Base-by-base conservation (phyloP, 2,329 filamentous ascomycete species). In the Aspergillus ochraceoroseus region DNA sequence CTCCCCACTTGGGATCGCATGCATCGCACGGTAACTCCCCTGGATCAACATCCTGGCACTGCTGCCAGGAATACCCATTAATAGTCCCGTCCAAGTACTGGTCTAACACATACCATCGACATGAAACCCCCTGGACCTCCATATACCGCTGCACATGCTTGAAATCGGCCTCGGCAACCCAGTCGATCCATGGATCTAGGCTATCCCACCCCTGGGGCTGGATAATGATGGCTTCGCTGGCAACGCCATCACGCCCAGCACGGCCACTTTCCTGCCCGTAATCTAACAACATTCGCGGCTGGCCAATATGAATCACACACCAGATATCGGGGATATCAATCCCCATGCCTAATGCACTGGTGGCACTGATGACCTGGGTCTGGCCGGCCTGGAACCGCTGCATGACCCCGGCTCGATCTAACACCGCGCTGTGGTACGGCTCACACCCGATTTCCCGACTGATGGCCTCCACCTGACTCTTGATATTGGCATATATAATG, bases 301-400 rank as follows among this genome's bases (percentile, higher is more conserved):
- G 13, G 13, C 14, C 11, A 30, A 30, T 30, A 30, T 30, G 11
- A 15, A 30, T 30, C 13, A 30, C 13, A 17, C 11, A 30, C 28
- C 28, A 11, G 28, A 30, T 30, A 30, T 30, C 28, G 11, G 28
- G 14, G n/a, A 30, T 30, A 3, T 30, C 11, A 30, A 30, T 30
- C 7, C 13, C 28, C 11, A 30, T 30, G n/a, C 28, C 28, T 17
- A 30, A 30, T n/a, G n/a, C n/a, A 17, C 28, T 30, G 5, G 13
- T 30, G 4, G 13, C 28, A 7, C 13, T 15, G 5, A 30, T 14
- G 7, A 30, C 13, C 28, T 15, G 13, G 1, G 12, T 30, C n/a
- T 14, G 3, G 4, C 28, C 11, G 5, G 5, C 14, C 28, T 30
- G 28, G 28, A 30, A 30, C 13, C 11, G 14, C 28, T 30, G 14